A percentile compares a stretch with the other conserved stretches of the same genome.
Evolutionary conservation across 306 rosid species (phyloP).

Genomic region (Malus sieversii): DNA sequence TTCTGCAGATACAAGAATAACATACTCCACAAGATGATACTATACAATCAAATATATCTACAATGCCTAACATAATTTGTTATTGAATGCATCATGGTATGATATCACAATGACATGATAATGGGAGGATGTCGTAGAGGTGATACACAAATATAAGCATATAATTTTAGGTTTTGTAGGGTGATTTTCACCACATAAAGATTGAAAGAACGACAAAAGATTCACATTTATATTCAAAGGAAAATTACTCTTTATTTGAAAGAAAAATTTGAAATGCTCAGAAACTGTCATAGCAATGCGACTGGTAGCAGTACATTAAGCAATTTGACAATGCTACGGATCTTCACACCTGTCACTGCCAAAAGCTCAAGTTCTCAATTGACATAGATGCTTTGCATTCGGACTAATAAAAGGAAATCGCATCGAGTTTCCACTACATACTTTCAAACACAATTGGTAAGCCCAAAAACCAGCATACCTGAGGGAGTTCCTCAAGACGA

Average conservation of each 20-base stretch:
- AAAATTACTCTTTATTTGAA: not conserved
- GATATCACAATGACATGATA: not conserved
- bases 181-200: not conserved
- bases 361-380: not conserved
- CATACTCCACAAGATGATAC: not conserved
- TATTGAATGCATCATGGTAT: not conserved
- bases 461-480: conserved; percentile 27
- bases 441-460: not conserved
- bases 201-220: not conserved
- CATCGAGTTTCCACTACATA: not conserved
- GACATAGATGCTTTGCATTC: not conserved
- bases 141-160: not conserved
- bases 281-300: not conserved
- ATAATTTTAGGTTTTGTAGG: not conserved
- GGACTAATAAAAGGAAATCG: not conserved
- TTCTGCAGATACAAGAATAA: too few species aligned
- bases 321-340: not conserved
- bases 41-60: too few species aligned
- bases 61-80: not conserved
- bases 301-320: not conserved
- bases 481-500: conserved; percentile 64
- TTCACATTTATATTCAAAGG: too few species aligned
- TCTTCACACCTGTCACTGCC: not conserved
- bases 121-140: not conserved
- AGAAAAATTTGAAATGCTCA: not conserved